phyloP scores from a whole-genome alignment of 169 alveolate species.

The Theileria orientalis region DNA sequence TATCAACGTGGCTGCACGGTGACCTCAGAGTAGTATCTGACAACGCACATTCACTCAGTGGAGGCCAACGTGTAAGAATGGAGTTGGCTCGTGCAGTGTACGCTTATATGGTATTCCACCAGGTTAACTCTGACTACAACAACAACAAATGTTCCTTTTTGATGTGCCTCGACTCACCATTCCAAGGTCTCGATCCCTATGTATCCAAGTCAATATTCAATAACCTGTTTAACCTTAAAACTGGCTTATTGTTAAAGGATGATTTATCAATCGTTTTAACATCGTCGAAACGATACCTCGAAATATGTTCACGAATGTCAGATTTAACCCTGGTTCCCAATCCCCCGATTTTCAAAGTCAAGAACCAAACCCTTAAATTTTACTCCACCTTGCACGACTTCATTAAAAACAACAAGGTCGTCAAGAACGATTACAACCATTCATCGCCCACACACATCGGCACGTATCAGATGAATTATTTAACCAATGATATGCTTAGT shows the following conservation, averaged over 20 bases:
- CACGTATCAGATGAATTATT: neutral
- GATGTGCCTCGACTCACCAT: slow-evolving; percentile 71
- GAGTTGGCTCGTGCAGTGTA: slow-evolving; percentile 91
- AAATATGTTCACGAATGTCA: slow-evolving; percentile 1
- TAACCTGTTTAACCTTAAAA: slow-evolving; percentile 54
- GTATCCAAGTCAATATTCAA: slow-evolving; percentile 61
- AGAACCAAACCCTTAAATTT: neutral
- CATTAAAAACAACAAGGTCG: neutral
- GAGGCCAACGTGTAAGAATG: slow-evolving; percentile 91
- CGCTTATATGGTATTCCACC: slow-evolving; percentile 57
- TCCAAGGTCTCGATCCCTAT: slow-evolving; percentile 69
- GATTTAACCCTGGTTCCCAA: neutral
- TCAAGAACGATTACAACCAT: too few species aligned
- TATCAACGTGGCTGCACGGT: slow-evolving; percentile 53
- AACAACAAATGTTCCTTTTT: slow-evolving; percentile 45
- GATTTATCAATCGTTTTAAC: slow-evolving; percentile 47
- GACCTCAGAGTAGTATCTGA: slow-evolving; percentile 49
- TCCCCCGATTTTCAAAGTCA: neutral
- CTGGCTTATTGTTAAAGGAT: slow-evolving; percentile 39
- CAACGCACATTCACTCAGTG: slow-evolving; percentile 74
- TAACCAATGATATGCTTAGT: neutral
- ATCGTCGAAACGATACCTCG: slow-evolving; percentile 9
- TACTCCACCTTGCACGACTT: neutral
- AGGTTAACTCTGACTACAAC: slow-evolving; percentile 35
- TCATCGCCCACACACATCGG: neutral